These are phyloP conservation scores for Leccinum aurantiacum DNA, from an alignment of 768 basidiomycete species.

Conservation along the genomic window DNA sequence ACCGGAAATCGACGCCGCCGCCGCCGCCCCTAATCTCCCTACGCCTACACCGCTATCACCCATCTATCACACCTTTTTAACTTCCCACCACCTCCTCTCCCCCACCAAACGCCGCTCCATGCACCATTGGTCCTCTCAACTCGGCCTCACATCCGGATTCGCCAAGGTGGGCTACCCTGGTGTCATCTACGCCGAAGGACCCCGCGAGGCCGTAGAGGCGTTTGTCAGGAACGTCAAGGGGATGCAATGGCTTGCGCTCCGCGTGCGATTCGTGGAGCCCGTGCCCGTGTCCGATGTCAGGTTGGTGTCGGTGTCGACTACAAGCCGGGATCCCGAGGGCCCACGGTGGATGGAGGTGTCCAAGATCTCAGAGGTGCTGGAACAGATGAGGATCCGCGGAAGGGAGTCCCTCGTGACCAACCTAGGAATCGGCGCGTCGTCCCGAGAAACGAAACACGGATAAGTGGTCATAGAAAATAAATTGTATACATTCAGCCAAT, in stretches of 20 bases:
- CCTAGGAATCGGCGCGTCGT: conserved; percentile 59
- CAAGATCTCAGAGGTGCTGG: conserved; percentile 68
- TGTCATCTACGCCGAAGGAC: conserved; percentile 69
- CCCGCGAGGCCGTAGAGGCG: conserved; percentile 51
- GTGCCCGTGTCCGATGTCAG: background rate
- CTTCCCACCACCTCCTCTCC: conserved; percentile 72
- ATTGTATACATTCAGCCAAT: background rate
- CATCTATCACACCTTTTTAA: conserved; percentile 60
- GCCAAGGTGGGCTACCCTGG: conserved; percentile 77
- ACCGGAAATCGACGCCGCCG: background rate
- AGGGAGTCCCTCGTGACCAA: conserved; percentile 56
- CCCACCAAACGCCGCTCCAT: conserved; percentile 60
- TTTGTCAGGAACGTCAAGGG: conserved; percentile 66
- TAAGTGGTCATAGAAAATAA: background rate
- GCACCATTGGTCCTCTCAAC: conserved; percentile 53
- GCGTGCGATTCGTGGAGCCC: conserved; percentile 59
- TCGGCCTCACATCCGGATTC: conserved; percentile 55
- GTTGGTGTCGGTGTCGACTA: background rate
- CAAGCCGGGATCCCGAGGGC: background rate
- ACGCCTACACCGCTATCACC: background rate
- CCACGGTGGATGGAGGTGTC: conserved; percentile 59
- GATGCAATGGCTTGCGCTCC: conserved; percentile 79
- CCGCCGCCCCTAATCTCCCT: background rate
- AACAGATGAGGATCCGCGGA: conserved; percentile 61
- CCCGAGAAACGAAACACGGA: conserved; percentile 1